Percentiles rank a stretch among this genome's conserved stretches.
These are phyloP conservation scores for Yamagishiella unicocca DNA, from an alignment of 139 green algal species.

Conservation along the genomic window DNA sequence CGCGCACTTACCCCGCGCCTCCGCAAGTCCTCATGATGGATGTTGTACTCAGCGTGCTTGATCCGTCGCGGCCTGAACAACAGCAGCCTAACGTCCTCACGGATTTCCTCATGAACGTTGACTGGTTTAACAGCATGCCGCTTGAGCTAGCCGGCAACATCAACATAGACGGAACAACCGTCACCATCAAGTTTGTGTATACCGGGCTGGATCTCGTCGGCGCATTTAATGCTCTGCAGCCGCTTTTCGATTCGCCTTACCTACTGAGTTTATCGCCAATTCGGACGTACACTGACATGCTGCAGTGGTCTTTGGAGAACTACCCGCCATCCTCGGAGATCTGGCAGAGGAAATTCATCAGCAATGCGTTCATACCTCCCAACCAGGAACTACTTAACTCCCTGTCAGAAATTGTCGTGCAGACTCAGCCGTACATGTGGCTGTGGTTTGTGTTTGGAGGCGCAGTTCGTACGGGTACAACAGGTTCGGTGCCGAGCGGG, in stretches of 20 bases:
- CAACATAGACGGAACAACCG: too few species aligned
- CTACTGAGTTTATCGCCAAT: not conserved
- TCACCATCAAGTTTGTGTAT: not conserved
- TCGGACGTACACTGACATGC: not conserved
- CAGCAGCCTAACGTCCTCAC: not conserved
- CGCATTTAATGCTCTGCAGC: slow-evolving; percentile 8
- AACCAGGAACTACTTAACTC: not conserved
- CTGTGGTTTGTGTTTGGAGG: slow-evolving; percentile 21
- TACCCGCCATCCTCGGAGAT: not conserved
- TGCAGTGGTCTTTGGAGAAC: not conserved
- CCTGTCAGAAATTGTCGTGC: not conserved
- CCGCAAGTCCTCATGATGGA: not conserved
- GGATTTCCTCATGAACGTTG: not conserved
- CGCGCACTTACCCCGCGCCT: slow-evolving; percentile 22
- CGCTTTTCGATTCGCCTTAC: not conserved
- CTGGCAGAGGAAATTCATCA: not conserved
- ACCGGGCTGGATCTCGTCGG: not conserved
- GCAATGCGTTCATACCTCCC: slow-evolving; percentile 2
- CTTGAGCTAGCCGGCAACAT: not conserved
- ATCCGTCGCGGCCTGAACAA: not conserved
- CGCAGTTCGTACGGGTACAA: not conserved
- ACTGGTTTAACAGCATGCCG: not conserved
- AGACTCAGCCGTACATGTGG: not conserved
- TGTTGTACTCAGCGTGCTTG: not conserved
- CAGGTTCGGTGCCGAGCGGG: not conserved